A percentile compares a stretch with the other conserved stretches of the same genome.
These are phyloP conservation scores for Cnidoscolus chayamansa DNA, from an alignment of 441 rosid genomes.

Conservation along the genomic window DNA sequence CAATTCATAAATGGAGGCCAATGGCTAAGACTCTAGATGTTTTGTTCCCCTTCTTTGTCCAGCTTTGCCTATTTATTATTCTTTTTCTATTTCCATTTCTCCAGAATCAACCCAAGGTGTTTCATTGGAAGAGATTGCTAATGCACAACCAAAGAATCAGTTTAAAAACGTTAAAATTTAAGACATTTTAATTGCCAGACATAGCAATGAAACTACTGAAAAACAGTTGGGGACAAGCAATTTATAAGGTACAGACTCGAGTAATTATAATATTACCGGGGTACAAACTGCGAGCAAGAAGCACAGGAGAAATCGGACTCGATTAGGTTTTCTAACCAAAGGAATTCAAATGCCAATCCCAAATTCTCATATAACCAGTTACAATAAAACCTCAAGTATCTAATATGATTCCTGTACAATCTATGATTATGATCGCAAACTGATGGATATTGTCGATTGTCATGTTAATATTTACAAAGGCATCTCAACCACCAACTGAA, in stretches of 20 bases:
- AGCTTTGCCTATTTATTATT: conserved; percentile 7
- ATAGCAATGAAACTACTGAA: too few species aligned
- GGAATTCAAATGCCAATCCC: conserved; percentile 24
- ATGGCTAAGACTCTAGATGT: conserved; percentile 65
- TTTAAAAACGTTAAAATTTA: background rate
- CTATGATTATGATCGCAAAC: conserved; percentile 30
- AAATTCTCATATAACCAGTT: conserved; percentile 15
- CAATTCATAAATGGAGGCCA: conserved; percentile 68
- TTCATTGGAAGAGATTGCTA: background rate
- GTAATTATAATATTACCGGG: conserved; percentile 17
- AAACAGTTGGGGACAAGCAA: background rate
- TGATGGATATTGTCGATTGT: conserved; percentile 19
- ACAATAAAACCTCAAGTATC: conserved; percentile 32
- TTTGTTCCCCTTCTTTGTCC: background rate
- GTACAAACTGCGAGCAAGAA: conserved; percentile 22
- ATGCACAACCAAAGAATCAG: background rate
- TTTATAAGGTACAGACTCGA: background rate
- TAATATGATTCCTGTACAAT: conserved; percentile 44
- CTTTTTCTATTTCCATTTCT: conserved; percentile 8
- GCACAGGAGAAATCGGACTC: conserved; percentile 16
- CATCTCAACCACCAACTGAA: conserved; percentile 19
- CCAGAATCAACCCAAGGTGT: background rate
- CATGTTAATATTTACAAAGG: conserved; percentile 44
- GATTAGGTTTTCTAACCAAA: conserved; percentile 17
- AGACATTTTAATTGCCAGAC: background rate